A percentile compares a stretch with the other conserved stretches of the same genome.
These are phyloP conservation scores for Haematococcus lacustris DNA, from an alignment of 139 green algal genomes.

Conservation along the genomic window DNA sequence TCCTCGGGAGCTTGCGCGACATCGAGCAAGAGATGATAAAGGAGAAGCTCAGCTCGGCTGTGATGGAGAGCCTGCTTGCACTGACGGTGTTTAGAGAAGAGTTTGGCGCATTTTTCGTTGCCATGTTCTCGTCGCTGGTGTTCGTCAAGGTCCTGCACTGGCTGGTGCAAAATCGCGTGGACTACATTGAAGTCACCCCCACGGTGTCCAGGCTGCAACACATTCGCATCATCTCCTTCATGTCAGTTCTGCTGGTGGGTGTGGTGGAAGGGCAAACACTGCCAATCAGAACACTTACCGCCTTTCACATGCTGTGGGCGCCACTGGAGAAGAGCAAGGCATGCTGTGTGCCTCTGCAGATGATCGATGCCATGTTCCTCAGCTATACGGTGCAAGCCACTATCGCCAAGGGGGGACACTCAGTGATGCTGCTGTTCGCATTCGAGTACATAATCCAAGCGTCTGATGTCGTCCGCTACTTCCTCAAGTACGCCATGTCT, in stretches of 20 bases:
- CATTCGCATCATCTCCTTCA: constrained; percentile 69
- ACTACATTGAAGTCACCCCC: constrained; percentile 90
- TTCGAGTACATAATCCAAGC: constrained; percentile 96
- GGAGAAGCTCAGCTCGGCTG: constrained; percentile 67
- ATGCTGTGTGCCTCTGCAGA: constrained; percentile 31
- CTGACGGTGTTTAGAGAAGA: constrained; percentile 97
- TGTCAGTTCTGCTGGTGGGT: constrained; percentile 73
- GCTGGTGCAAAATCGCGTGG: constrained; percentile 84
- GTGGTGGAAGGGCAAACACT: no score
- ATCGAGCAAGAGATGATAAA: constrained; percentile 89
- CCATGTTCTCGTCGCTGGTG: constrained; percentile 85
- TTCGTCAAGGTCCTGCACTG: constrained; percentile 96
- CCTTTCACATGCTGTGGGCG: no score
- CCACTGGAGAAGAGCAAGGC: no score
- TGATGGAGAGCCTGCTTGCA: constrained; percentile 96
- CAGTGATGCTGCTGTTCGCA: constrained; percentile 92
- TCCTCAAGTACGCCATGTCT: constrained; percentile 82
- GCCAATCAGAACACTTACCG: no score
- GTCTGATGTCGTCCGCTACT: constrained; percentile 54
- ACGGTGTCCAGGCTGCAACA: constrained; percentile 69
- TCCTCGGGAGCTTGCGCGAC: constrained; percentile 87
- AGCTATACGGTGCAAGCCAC: constrained; percentile 67
- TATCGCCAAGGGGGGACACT: constrained; percentile 54
- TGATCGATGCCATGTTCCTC: constrained; percentile 74
- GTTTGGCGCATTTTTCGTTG: constrained; percentile 73